Percentiles rank a stretch among this genome's conserved stretches.
These are phyloP conservation scores for Handroanthus guayacan DNA, from an alignment of 257 asterid species.

Conservation along the genomic window DNA sequence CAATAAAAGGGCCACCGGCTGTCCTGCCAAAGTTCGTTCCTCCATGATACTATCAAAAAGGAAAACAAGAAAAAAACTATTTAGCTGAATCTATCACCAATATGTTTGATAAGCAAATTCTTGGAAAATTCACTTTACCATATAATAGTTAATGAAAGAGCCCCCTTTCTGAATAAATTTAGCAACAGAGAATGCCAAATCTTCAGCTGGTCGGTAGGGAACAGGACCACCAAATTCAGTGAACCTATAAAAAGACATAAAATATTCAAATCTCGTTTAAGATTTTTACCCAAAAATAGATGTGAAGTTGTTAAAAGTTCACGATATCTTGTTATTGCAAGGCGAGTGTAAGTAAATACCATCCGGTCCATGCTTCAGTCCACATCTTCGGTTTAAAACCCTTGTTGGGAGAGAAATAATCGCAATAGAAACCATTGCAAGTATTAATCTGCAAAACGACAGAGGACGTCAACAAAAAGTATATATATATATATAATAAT, in stretches of 20 bases:
- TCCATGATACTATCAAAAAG: conserved; percentile 58
- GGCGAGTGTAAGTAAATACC: conserved; percentile 49
- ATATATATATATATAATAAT: not conserved
- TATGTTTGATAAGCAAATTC: conserved; percentile 3
- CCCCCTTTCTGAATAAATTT: conserved; percentile 91
- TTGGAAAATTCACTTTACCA: conserved; percentile 56
- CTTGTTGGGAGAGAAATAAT: conserved; percentile 90
- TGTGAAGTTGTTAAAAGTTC: not conserved
- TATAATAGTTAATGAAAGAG: conserved; percentile 85
- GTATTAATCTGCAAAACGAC: conserved; percentile 75
- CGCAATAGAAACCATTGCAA: conserved; percentile 96
- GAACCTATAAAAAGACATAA: conserved; percentile 56
- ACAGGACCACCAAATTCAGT: conserved; percentile 98
- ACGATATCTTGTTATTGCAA: not conserved
- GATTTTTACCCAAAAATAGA: not conserved
- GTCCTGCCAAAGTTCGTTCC: conserved; percentile 90
- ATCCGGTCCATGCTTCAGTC: conserved; percentile 99
- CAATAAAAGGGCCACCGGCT: conserved; percentile 85
- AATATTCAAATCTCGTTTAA: conserved; percentile 4
- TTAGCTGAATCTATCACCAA: conserved; percentile 34
- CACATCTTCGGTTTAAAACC: conserved; percentile 94
- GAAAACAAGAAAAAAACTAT: not conserved
- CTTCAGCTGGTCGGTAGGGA: conserved; percentile 95
- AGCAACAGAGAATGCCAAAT: conserved; percentile 94
- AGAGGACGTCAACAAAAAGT: conserved; percentile 16